Conservation (phyloP, 495 filamentous ascomycete genomes). For the Penicillium mononematosum region DNA sequence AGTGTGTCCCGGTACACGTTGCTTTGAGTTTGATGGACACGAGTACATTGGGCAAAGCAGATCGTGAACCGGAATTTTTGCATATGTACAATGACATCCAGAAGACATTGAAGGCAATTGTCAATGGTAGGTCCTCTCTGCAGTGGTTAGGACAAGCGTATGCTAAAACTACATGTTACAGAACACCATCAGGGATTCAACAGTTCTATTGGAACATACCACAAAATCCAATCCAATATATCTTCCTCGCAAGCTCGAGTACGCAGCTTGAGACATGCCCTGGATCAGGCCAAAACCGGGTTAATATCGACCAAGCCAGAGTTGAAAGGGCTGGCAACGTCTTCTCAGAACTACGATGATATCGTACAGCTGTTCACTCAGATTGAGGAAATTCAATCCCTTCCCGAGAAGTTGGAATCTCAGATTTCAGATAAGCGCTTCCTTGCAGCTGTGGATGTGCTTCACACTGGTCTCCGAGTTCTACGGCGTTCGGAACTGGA, state of each 20-base stretch:
- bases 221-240: constrained; percentile 95
- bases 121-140: constrained; percentile 58
- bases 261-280: constrained; percentile 73
- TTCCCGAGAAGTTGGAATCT: constrained; percentile 90
- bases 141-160: background rate
- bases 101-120: constrained; percentile 86
- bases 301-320: constrained; percentile 88
- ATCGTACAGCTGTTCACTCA: constrained; percentile 80
- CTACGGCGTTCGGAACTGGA: constrained; percentile 87
- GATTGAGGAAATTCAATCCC: constrained; percentile 84
- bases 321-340: constrained; percentile 77
- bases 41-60: constrained; percentile 86
- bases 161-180: constrained; percentile 25
- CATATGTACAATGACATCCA: constrained; percentile 81
- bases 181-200: constrained; percentile 99
- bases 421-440: constrained; percentile 95
- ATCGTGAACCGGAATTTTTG: constrained; percentile 80
- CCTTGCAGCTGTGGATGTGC: constrained; percentile 83
- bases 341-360: constrained; percentile 87
- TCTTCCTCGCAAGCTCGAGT: constrained; percentile 83
- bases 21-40: constrained; percentile 90
- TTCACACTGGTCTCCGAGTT: constrained; percentile 80
- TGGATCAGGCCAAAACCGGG: constrained; percentile 77
- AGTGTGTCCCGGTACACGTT: constrained; percentile 88
- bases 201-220: constrained; percentile 96